Conservation (phyloP, 2,329 filamentous ascomycete genomes). For the Sporothrix phasma region DNA sequence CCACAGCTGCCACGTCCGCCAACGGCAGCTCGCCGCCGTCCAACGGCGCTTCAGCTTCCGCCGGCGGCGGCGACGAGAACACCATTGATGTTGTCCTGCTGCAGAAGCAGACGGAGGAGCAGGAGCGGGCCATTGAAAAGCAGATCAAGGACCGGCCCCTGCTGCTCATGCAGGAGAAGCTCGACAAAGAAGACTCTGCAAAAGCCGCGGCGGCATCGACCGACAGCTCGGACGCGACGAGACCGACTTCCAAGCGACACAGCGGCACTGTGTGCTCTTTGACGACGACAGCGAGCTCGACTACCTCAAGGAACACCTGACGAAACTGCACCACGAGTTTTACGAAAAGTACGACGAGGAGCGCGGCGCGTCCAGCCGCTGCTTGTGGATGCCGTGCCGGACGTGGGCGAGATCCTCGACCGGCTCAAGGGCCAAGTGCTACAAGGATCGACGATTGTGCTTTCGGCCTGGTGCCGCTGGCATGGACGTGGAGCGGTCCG, state of each 20-base stretch:
- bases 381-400: constrained; percentile 42
- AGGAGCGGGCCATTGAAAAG: constrained; percentile 77
- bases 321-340: constrained; percentile 65
- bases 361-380: constrained; percentile 24
- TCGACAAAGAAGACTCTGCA: constrained; percentile 74
- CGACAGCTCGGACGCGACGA: constrained; percentile 11
- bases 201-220: constrained; percentile 6
- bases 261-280: constrained; percentile 65
- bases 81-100: constrained; percentile 51
- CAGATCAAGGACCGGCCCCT: constrained; percentile 84
- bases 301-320: constrained; percentile 66
- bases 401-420: constrained; percentile 78
- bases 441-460: constrained; percentile 65
- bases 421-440: constrained; percentile 69
- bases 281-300: constrained; percentile 80
- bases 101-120: constrained; percentile 69
- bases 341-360: constrained; percentile 67
- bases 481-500: constrained; percentile 66
- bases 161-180: constrained; percentile 80
- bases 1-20: constrained; percentile 5
- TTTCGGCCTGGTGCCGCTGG: constrained; percentile 85
- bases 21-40: constrained; percentile 7
- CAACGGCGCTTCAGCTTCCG: constrained; percentile 21
- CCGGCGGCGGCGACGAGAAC: constrained; percentile 46
- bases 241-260: constrained; percentile 17